Conservation (phyloP, 192 early-diverging fungal species). For the Paraglomus occultum region DNA sequence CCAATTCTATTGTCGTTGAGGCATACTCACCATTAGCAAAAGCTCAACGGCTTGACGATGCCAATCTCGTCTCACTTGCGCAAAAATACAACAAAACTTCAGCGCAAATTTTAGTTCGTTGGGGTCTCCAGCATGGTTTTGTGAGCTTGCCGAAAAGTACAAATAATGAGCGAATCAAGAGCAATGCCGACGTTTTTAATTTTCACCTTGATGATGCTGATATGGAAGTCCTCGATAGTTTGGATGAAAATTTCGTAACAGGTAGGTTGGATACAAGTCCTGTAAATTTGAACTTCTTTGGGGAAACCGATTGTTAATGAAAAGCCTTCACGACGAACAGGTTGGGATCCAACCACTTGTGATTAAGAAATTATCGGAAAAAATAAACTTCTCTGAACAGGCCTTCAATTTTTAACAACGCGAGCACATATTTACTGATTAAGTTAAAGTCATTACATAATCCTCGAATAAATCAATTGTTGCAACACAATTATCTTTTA, state of each 20-base stretch:
- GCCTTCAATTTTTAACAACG: too few species aligned
- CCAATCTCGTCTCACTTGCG: constrained; percentile 46
- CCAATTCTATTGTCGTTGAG: constrained; percentile 50
- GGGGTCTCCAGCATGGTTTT: constrained; percentile 57
- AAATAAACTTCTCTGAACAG: too few species aligned
- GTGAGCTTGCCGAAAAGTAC: constrained; percentile 59
- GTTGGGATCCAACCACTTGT: too few species aligned
- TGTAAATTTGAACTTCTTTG: too few species aligned
- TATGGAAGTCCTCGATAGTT: constrained; percentile 52
- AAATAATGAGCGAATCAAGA: constrained; percentile 46
- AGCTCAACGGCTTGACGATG: constrained; percentile 50
- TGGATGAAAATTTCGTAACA: constrained; percentile 49
- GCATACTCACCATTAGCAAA: constrained; percentile 56
- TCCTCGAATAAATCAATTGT: too few species aligned
- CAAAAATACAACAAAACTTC: constrained; percentile 51
- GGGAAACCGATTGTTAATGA: too few species aligned
- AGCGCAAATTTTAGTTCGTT: constrained; percentile 58
- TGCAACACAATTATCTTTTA: too few species aligned
- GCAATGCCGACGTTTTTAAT: constrained; percentile 60
- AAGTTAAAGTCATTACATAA: too few species aligned
- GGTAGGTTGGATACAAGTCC: constrained; percentile 26
- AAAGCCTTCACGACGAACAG: too few species aligned
- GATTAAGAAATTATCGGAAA: too few species aligned
- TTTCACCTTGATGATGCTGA: constrained; percentile 55
- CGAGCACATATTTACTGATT: too few species aligned